Base-by-base conservation (phyloP, 2,329 filamentous ascomycete species). In the Teratosphaeria viscida region DNA sequence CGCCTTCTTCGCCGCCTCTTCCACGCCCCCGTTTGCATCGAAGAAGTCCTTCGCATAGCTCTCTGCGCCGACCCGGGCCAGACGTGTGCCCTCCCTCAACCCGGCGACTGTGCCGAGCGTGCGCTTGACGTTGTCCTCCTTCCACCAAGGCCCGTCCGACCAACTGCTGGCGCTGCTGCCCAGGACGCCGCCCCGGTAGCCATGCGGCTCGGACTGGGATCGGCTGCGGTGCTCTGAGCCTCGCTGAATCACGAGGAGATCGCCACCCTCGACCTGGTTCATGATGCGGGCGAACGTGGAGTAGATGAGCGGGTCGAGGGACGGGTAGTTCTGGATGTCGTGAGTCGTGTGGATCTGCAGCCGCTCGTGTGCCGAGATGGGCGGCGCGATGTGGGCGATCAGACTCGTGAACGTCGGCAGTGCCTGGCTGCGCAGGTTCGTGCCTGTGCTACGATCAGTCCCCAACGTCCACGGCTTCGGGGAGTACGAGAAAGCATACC, bases 261-360 rank as follows among this genome's bases (percentile, higher is more conserved):
- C 94, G 59, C 94, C 94, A 64, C 94, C 94, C 76, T 99, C 94
- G 54, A 99, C 94, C 77, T 99, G 94, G n/a, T 91, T 84, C 94
- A 99, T 99, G 69, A 99, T 92, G 57, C 91, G 87, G 59, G 88
- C 88, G 78, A 99, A 99, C 64, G 94, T 91, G 60, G 83, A 83
- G 76, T 97, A 90, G 68, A 97, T 90, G 58, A 96, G 82, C 19
- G 92, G 91, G 72, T 97, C 92, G 67, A 99, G 85, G 19, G 90
- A 92, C 2, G 94, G 94, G 73, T 99, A 99, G 66, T 90, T 90
- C 66, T 91, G 86, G 52, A 99, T 84, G 74, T 97, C 94, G 78
- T 99, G 94, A 8, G 92, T 96, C 64, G 94, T 95, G 78, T 99
- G 94, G 68, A 99, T 97, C 69, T 95, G 88, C 7, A 99, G 87